These are phyloP conservation scores for Solanum hybrid DNA, from an alignment of 305 asterid species.

Conservation along the genomic window DNA sequence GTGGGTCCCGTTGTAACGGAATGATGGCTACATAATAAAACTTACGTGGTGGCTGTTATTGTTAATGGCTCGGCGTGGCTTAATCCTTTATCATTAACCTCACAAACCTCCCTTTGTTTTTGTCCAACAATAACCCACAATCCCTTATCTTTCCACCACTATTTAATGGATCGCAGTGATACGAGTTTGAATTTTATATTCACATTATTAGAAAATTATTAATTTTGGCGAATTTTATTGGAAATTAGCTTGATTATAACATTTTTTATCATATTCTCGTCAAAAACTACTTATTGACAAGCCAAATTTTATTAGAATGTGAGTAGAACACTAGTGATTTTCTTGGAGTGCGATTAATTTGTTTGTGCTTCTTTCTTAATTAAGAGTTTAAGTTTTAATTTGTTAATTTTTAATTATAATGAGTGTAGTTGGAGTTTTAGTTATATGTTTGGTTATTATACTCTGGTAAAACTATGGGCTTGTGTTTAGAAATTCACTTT, in stretches of 20 bases:
- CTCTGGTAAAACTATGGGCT: background rate
- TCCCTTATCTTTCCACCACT: background rate
- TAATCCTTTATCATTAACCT: slow-evolving; percentile 19
- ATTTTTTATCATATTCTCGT: no score
- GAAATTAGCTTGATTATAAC: no score
- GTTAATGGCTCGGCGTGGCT: slow-evolving; percentile 34
- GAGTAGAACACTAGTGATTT: background rate
- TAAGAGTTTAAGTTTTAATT: background rate
- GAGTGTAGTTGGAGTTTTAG: background rate
- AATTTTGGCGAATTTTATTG: background rate
- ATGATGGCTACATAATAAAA: slow-evolving; percentile 14
- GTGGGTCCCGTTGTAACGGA: slow-evolving; percentile 23
- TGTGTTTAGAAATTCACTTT: background rate
- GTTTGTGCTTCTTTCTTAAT: background rate
- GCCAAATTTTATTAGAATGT: background rate
- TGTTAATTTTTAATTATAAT: background rate
- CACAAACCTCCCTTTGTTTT: slow-evolving; percentile 11
- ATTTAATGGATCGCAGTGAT: no score
- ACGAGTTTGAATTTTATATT: background rate
- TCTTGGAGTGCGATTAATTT: background rate
- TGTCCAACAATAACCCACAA: slow-evolving; percentile 12
- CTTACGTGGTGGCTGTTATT: slow-evolving; percentile 21
- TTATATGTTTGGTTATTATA: background rate
- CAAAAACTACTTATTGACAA: background rate
- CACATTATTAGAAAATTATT: no score